Evolutionary conservation across 495 filamentous ascomycete species (phyloP).

Genomic region (Aspergillus wentii): DNA sequence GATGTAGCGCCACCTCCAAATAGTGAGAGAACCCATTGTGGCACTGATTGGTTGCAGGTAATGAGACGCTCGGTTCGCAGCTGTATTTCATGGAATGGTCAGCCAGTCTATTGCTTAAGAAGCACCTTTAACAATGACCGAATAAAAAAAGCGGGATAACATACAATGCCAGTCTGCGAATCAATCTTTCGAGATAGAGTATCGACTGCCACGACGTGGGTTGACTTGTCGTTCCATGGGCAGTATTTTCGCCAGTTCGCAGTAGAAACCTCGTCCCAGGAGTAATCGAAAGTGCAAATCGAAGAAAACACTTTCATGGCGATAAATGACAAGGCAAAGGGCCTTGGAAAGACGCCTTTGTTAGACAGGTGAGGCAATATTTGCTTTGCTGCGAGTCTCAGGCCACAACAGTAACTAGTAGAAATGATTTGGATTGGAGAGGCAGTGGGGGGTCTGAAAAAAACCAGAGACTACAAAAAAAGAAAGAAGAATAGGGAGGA

Average conservation of each 20-base stretch:
- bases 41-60: conserved; percentile 84
- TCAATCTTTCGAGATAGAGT: conserved; percentile 82
- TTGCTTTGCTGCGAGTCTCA: not conserved
- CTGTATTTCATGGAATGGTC: conserved; percentile 30
- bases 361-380: not conserved
- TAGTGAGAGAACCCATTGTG: conserved; percentile 77
- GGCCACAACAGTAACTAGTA: too few relatives aligned
- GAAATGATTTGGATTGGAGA: too few relatives aligned
- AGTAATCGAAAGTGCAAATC: conserved; percentile 86
- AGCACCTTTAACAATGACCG: not conserved
- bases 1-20: conserved; percentile 69
- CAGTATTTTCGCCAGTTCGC: conserved; percentile 99
- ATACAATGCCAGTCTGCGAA: conserved; percentile 72
- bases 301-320: conserved; percentile 94
- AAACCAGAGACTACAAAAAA: too few relatives aligned
- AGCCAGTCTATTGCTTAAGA: not conserved
- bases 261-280: conserved; percentile 98
- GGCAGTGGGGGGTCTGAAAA: too few relatives aligned
- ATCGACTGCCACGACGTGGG: conserved; percentile 92
- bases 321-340: conserved; percentile 5
- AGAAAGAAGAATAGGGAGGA: too few relatives aligned
- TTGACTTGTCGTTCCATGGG: conserved; percentile 93
- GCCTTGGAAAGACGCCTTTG: not conserved
- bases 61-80: conserved; percentile 95
- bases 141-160: conserved; percentile 19